Percentiles rank a stretch among this genome's conserved stretches.
Evolutionary conservation across 2,329 filamentous ascomycete genomes (phyloP).

Genomic region (Pseudocercospora fuligena): DNA sequence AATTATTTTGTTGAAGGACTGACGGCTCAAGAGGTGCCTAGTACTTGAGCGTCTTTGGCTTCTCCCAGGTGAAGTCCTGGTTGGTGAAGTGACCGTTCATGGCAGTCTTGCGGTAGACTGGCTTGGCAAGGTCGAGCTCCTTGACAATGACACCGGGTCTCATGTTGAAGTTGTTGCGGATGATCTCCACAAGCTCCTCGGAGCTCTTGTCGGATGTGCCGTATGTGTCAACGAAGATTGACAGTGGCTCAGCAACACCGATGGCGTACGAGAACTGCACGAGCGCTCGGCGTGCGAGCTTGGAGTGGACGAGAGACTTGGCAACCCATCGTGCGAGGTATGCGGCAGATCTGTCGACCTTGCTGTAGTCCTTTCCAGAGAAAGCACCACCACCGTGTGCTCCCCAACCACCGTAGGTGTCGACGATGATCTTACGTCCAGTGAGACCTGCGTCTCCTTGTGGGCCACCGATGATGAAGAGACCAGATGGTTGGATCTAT

Average conservation of each 20-base stretch:
- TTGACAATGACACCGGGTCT: conserved; percentile 97
- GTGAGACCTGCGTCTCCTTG: conserved; percentile 99
- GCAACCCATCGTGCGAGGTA: conserved; percentile 98
- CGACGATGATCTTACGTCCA: conserved; percentile 98
- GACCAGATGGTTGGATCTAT: conserved; percentile 91
- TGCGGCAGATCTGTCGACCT: conserved; percentile 97
- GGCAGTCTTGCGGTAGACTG: conserved; percentile 97
- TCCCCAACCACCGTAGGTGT: conserved; percentile 99
- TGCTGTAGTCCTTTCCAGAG: conserved; percentile 99
- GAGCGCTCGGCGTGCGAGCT: conserved; percentile 86
- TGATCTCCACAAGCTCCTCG: conserved; percentile 92
- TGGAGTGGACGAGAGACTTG: conserved; percentile 91
- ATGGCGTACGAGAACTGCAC: conserved; percentile 99
- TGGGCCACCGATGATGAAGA: conserved; percentile 98
- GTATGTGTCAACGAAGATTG: conserved; percentile 97
- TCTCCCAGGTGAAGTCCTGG: conserved; percentile 97
- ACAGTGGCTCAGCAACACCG: conserved; percentile 96
- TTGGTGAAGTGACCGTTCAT: conserved; percentile 99
- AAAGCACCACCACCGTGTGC: conserved; percentile 99
- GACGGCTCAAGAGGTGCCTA: conserved; percentile 57
- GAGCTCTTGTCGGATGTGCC: conserved; percentile 89
- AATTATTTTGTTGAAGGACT: conserved; percentile 17
- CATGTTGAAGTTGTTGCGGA: conserved; percentile 95
- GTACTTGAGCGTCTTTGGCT: conserved; percentile 92
- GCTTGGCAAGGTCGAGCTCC: conserved; percentile 91